Percentiles rank a stretch among this genome's conserved stretches.
phyloP scores from a whole-genome alignment of 192 early-diverging fungal species.

The Backusella parvicylindrica region DNA sequence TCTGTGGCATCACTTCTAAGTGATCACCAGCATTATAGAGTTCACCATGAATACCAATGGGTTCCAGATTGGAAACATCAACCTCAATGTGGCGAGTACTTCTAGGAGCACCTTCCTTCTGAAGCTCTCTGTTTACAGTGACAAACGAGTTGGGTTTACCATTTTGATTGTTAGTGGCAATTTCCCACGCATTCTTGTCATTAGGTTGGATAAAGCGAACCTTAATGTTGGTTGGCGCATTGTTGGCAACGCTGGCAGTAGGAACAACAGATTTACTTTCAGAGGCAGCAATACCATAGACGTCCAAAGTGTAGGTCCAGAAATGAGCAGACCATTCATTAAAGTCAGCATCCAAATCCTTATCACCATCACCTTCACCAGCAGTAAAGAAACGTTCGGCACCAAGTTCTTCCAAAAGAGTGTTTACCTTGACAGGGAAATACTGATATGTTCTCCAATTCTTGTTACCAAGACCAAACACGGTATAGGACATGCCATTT shows the following conservation, averaged over 20 bases:
- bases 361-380: constrained; percentile 46
- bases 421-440: constrained; percentile 48
- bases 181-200: constrained; percentile 12
- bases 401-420: constrained; percentile 42
- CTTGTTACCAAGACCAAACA: constrained; percentile 59
- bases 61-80: constrained; percentile 14
- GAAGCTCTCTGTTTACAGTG: constrained; percentile 33
- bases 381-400: constrained; percentile 35
- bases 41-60: constrained; percentile 13
- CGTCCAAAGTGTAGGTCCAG: constrained; percentile 16
- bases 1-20: constrained; percentile 46
- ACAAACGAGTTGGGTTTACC: constrained; percentile 27
- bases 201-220: constrained; percentile 14
- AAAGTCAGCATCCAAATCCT: constrained; percentile 35
- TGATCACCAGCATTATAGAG: constrained; percentile 51
- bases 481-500: constrained; percentile 39
- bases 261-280: constrained; percentile 18
- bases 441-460: constrained; percentile 55
- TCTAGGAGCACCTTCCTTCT: constrained; percentile 30
- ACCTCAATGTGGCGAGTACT: constrained; percentile 43
- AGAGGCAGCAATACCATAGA: constrained; percentile 17
- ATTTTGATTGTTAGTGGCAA: constrained; percentile 8
- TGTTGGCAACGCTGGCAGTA: neutral
- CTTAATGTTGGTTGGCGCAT: neutral
- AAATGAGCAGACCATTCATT: constrained; percentile 31